A percentile compares a stretch with the other conserved stretches of the same genome.
phyloP scores from a whole-genome alignment of 495 filamentous ascomycete species.

The Tetracladium setigerum region DNA sequence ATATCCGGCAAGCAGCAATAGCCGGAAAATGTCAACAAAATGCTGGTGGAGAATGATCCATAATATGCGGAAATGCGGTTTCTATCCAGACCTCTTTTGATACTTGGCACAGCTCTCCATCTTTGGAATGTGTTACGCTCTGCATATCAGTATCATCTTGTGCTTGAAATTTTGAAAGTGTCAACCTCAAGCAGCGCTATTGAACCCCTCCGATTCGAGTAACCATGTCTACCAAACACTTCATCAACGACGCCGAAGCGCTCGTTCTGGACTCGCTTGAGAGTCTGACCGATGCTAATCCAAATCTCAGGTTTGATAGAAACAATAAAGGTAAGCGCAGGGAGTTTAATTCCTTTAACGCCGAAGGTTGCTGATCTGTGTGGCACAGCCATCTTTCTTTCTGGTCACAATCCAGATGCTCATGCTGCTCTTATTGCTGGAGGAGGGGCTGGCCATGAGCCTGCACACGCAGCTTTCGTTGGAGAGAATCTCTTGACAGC shows the following conservation, averaged over 20 bases:
- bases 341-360: neutral
- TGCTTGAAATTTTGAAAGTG: no score
- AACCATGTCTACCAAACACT: constrained; percentile 48
- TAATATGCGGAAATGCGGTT: no score
- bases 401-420: neutral
- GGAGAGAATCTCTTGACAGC: constrained; percentile 52
- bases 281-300: constrained; percentile 57
- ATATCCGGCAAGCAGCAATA: no score
- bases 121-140: no score
- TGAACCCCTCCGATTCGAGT: neutral
- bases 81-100: no score
- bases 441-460: constrained; percentile 69
- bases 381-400: constrained; percentile 1
- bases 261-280: constrained; percentile 56
- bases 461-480: constrained; percentile 34
- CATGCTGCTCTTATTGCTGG: constrained; percentile 60
- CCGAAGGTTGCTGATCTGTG: neutral
- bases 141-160: no score
- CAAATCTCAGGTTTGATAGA: constrained; percentile 53
- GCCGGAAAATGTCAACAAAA: no score
- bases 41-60: no score
- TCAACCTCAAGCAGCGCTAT: neutral
- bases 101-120: no score
- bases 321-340: constrained; percentile 47
- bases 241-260: constrained; percentile 58